These are phyloP conservation scores for Kalanchoe fedtschenkoi DNA, from an alignment of 164 flowering plant species.

Conservation along the genomic window DNA sequence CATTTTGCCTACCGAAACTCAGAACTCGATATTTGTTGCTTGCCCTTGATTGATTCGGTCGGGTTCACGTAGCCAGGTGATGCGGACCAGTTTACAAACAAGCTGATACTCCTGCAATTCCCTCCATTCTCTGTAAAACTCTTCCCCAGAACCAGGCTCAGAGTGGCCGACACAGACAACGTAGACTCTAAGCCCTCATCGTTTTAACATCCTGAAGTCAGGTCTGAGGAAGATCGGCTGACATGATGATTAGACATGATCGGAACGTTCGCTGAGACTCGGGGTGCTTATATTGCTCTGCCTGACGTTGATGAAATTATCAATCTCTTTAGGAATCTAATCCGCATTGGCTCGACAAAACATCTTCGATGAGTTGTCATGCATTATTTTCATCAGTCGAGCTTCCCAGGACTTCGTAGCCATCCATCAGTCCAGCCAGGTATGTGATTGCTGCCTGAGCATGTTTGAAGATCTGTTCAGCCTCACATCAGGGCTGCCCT, in stretches of 20 bases:
- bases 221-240: slow-evolving; percentile 23
- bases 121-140: slow-evolving; percentile 4
- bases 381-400: slow-evolving; percentile 24
- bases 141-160: slow-evolving; percentile 20
- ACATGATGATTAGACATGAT: too few species aligned
- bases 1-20: background rate
- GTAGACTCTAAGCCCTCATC: slow-evolving; percentile 33
- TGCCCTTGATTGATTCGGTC: slow-evolving; percentile 45
- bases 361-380: slow-evolving; percentile 11
- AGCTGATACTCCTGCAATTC: too few species aligned
- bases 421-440: slow-evolving; percentile 52
- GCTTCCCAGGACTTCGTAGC: slow-evolving; percentile 43
- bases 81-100: too few species aligned
- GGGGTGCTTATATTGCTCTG: slow-evolving; percentile 28
- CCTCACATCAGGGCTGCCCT: slow-evolving; percentile 21
- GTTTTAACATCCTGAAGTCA: slow-evolving; percentile 21
- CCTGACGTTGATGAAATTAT: slow-evolving; percentile 18
- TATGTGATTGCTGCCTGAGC: slow-evolving; percentile 19
- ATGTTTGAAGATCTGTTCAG: slow-evolving; percentile 13
- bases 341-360: slow-evolving; percentile 17
- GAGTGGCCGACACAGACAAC: slow-evolving; percentile 28
- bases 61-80: slow-evolving; percentile 47
- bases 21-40: slow-evolving; percentile 18
- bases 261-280: slow-evolving; percentile 18
- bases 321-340: slow-evolving; percentile 10